These are phyloP conservation scores for Colletotrichum navitas DNA, from an alignment of 2,329 filamentous ascomycete species.

Conservation along the genomic window DNA sequence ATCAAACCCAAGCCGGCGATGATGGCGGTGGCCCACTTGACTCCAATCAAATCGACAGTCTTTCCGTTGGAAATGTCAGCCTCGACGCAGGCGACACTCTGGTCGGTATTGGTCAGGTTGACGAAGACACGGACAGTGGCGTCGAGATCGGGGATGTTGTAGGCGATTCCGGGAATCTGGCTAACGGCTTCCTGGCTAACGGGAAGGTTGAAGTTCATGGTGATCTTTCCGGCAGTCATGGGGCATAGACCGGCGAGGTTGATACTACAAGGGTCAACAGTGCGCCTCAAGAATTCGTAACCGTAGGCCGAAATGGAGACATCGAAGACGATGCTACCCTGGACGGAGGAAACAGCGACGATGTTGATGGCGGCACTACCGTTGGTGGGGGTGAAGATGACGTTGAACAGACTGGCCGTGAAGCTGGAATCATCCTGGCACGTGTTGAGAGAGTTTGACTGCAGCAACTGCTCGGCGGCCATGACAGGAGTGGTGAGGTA, in stretches of 20 bases:
- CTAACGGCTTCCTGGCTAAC: slow-evolving; percentile 69
- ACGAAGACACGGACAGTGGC: slow-evolving; percentile 86
- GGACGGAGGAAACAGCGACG: slow-evolving; percentile 83
- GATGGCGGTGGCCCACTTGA: slow-evolving; percentile 90
- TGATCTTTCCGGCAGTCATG: slow-evolving; percentile 87
- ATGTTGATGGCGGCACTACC: slow-evolving; percentile 79
- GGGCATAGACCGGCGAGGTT: slow-evolving; percentile 85
- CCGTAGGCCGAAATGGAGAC: slow-evolving; percentile 86
- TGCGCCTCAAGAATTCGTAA: slow-evolving; percentile 75
- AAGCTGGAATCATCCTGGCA: slow-evolving; percentile 90
- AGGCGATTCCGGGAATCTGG: slow-evolving; percentile 85
- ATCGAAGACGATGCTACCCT: slow-evolving; percentile 84
- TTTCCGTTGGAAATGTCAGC: slow-evolving; percentile 90
- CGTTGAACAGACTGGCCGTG: slow-evolving; percentile 89
- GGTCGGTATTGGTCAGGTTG: slow-evolving; percentile 72
- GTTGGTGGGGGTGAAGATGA: slow-evolving; percentile 83
- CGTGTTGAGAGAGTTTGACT: slow-evolving; percentile 85
- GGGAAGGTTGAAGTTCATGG: slow-evolving; percentile 78
- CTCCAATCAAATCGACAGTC: slow-evolving; percentile 88
- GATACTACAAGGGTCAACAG: slow-evolving; percentile 80
- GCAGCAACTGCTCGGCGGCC: slow-evolving; percentile 75
- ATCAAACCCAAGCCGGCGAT: slow-evolving; percentile 87
- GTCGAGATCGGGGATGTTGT: slow-evolving; percentile 91
- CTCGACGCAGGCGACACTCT: slow-evolving; percentile 86
- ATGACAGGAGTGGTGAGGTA: slow-evolving; percentile 58